These are phyloP conservation scores for Ogataea pini DNA, from an alignment of 805 yeast species.

Conservation along the genomic window DNA sequence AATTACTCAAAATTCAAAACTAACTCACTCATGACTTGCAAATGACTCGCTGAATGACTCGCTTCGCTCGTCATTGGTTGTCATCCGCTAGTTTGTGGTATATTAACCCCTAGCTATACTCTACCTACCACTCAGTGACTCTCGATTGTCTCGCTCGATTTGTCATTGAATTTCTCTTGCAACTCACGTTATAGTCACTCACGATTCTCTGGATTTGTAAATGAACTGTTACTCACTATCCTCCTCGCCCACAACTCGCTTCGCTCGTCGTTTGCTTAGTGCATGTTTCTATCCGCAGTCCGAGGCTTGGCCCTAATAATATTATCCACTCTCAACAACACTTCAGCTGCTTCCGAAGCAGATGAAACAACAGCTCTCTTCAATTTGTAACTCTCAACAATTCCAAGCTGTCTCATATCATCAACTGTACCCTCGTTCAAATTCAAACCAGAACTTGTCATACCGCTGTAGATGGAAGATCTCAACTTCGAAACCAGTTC, in stretches of 20 bases:
- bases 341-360: conserved; percentile 98
- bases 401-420: conserved; percentile 92
- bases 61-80: neutral
- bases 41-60: neutral
- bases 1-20: no score
- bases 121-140: neutral
- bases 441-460: conserved; percentile 89
- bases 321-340: conserved; percentile 91
- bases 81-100: neutral
- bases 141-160: neutral
- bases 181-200: no score
- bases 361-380: conserved; percentile 92
- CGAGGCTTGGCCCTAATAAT: conserved; percentile 96
- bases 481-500: conserved; percentile 89
- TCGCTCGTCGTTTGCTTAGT: conserved; percentile 4
- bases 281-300: conserved; percentile 75
- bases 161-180: no score
- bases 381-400: conserved; percentile 89
- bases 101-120: neutral
- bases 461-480: conserved; percentile 88
- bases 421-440: conserved; percentile 80
- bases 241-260: neutral
- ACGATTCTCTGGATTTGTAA: no score
- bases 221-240: no score
- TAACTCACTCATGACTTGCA: no score